Conservation (phyloP, 2,329 filamentous ascomycete genomes). For the Fusarium nurragi region DNA sequence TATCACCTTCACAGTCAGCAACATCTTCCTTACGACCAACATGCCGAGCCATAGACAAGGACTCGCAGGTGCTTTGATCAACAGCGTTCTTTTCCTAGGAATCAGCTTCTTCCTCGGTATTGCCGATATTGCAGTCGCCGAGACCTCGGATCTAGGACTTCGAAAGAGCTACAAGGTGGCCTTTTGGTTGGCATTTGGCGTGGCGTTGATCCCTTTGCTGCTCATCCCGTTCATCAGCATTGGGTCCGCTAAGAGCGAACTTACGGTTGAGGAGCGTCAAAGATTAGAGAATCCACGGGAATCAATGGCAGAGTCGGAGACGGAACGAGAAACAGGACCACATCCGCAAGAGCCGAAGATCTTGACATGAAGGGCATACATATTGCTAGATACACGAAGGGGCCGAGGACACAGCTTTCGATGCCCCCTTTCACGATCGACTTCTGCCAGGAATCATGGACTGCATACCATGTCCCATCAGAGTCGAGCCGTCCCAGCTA, state of each 20-base stretch:
- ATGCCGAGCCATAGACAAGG: constrained; percentile 68
- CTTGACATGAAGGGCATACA: constrained; percentile 5
- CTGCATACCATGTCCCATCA: too few relatives aligned
- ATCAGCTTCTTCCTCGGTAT: constrained; percentile 72
- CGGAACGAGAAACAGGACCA: constrained; percentile 9
- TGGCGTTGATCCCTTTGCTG: constrained; percentile 33
- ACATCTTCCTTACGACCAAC: constrained; percentile 73
- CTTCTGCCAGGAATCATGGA: too few relatives aligned
- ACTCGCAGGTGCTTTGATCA: constrained; percentile 71
- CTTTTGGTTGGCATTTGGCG: constrained; percentile 42
- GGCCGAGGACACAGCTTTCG: too few relatives aligned
- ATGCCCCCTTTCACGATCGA: too few relatives aligned
- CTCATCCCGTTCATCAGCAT: constrained; percentile 39
- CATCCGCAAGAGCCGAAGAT: constrained; percentile 20
- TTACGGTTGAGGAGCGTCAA: constrained; percentile 41
- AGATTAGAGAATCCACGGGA: constrained; percentile 29
- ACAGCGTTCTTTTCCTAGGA: constrained; percentile 68
- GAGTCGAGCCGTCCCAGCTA: too few relatives aligned
- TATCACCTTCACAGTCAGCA: constrained; percentile 71
- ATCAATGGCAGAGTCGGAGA: constrained; percentile 12
- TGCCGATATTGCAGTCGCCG: constrained; percentile 64
- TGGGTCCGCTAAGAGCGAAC: constrained; percentile 43
- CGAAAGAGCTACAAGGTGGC: constrained; percentile 43
- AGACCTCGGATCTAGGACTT: constrained; percentile 52
- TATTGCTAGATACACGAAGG: constrained; percentile 7